Base-by-base conservation (phyloP, 164 flowering plant genomes). In the Magnolia changhungtana region DNA sequence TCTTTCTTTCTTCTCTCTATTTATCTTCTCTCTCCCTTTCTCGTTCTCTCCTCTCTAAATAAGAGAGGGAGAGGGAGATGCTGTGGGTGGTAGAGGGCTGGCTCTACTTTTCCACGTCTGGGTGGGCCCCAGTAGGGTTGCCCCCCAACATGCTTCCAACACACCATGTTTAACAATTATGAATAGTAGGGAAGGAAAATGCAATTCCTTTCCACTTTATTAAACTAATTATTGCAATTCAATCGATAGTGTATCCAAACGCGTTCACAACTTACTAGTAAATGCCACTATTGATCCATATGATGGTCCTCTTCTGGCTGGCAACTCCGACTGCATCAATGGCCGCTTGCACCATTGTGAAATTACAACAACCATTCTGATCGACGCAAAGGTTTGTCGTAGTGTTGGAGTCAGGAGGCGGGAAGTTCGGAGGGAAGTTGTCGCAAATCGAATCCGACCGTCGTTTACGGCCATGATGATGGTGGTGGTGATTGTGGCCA, bases 281-380 rank as follows among this genome's bases (percentile, higher is more conserved):
- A 37, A 92, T 74, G 74, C 99, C 99, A 10, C 75, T 68, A 73
- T 89, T 93, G 80, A 95, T 90, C 98, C 97, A 95, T 63, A 95
- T 84, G 18, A 91, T 77, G 52, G 80, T 93, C 80, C 96, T 85
- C 72, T 90, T 93, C 63, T 21, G 81, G 82, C 88, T 88, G n/a
- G 78, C 63, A 29, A 74, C 74, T 21, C 81, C 87, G 13, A 86
- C 92, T 0, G 92, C 89, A 75, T 92, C 90, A 9, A 95, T 88
- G 0, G 99, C 99, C 0, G 99, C 76, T 78, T 93, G 99, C 51
- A 95, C 91, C 2, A 89, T 88, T 0, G 97, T 93, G 81, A 91
- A 95, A 73, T 95, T 93, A 73, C 99, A 95, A 64, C 99, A 95
- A 3, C 98, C 97, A 4, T 89, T 92, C 13, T 76, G 67, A 82